phyloP scores from a whole-genome alignment of 495 filamentous ascomycete species.

The Elasticomyces elasticus region DNA sequence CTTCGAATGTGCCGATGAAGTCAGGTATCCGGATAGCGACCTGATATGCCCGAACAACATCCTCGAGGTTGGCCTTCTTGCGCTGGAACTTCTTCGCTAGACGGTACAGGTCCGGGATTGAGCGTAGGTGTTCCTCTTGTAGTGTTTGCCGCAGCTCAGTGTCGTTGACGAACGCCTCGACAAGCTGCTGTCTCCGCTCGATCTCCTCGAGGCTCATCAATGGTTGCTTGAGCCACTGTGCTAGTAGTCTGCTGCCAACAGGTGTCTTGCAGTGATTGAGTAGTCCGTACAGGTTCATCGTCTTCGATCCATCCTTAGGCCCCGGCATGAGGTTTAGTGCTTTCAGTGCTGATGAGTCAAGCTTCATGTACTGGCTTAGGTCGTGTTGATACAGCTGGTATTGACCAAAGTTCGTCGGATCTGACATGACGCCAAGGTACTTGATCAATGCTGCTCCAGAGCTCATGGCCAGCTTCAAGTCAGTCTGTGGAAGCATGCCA shows the following conservation, averaged over 20 bases:
- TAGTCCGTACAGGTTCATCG: constrained; percentile 91
- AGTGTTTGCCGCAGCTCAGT: constrained; percentile 92
- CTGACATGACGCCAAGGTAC: constrained; percentile 84
- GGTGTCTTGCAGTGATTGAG: constrained; percentile 98
- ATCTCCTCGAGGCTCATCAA: constrained; percentile 88
- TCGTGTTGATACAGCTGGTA: constrained; percentile 97
- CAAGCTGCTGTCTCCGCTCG: constrained; percentile 81
- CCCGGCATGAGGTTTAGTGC: constrained; percentile 97
- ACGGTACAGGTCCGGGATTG: constrained; percentile 89
- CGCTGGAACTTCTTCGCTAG: constrained; percentile 91
- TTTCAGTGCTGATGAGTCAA: constrained; percentile 87
- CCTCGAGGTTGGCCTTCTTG: constrained; percentile 81
- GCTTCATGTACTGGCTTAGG: constrained; percentile 94
- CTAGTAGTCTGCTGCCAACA: constrained; percentile 76
- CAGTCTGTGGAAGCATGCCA: constrained; percentile 74
- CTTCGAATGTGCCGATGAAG: constrained; percentile 79
- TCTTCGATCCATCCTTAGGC: constrained; percentile 85
- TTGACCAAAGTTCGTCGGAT: constrained; percentile 89
- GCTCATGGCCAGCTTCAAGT: constrained; percentile 94
- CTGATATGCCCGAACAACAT: constrained; percentile 92
- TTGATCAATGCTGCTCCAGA: constrained; percentile 89
- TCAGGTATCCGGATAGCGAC: constrained; percentile 84
- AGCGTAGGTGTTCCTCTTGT: constrained; percentile 92
- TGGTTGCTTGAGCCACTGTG: constrained; percentile 97
- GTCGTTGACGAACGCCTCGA: constrained; percentile 88